These are phyloP conservation scores for Solanum okadae DNA, from an alignment of 257 asterid species.

Conservation along the genomic window DNA sequence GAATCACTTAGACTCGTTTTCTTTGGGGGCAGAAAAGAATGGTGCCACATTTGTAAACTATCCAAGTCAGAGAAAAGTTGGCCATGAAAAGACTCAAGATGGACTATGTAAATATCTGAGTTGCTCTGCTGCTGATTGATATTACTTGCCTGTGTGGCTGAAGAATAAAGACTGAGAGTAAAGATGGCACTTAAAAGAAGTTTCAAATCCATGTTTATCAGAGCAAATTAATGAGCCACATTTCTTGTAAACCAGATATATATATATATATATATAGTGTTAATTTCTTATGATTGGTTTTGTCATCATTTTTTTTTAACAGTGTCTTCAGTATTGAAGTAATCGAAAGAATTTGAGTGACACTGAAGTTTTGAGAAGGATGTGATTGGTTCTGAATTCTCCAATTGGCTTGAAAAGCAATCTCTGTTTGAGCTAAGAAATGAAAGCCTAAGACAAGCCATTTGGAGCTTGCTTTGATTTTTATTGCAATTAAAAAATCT, in stretches of 20 bases:
- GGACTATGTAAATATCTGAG: slow-evolving; percentile 15
- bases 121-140: neutral
- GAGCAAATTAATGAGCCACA: neutral
- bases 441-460: neutral
- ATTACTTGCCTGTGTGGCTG: neutral
- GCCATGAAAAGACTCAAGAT: slow-evolving; percentile 5
- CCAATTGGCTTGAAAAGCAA: neutral
- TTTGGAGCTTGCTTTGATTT: neutral
- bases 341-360: neutral
- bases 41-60: slow-evolving; percentile 9
- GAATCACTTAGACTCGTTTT: neutral
- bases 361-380: neutral
- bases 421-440: neutral
- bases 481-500: neutral
- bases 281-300: neutral
- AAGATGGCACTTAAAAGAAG: neutral
- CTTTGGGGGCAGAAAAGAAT: slow-evolving; percentile 11
- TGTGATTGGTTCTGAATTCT: neutral
- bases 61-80: neutral
- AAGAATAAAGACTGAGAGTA: neutral
- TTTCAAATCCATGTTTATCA: neutral
- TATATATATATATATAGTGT: neutral
- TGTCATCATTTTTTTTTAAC: neutral
- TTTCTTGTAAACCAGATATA: neutral
- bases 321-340: neutral